Conservation (phyloP, 768 basidiomycete genomes). For the Pleurotus tuber-regium region DNA sequence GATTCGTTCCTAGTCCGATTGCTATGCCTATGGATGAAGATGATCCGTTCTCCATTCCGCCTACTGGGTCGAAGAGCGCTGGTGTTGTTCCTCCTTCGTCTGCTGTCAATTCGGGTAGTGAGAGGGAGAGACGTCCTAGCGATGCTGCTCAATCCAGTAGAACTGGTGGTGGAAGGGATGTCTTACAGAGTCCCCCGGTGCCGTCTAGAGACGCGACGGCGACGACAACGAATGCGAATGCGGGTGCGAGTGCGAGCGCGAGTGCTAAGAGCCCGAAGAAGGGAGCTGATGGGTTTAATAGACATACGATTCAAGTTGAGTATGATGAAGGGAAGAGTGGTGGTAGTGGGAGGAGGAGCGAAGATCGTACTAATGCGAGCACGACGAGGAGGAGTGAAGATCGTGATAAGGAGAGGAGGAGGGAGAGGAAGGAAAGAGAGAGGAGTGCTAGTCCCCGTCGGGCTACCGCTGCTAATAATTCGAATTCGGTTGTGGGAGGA, state of each 20-base stretch:
- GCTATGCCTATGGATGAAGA: constrained; percentile 49
- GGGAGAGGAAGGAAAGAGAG: neutral
- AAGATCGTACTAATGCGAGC: constrained; percentile 9
- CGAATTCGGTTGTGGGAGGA: too few species aligned
- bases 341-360: constrained; percentile 19
- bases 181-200: neutral
- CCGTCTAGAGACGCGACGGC: too few species aligned
- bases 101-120: neutral
- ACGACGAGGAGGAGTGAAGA: constrained; percentile 30
- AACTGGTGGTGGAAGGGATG: neutral
- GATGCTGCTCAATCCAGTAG: neutral
- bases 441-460: constrained; percentile 3
- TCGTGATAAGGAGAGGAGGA: constrained; percentile 24
- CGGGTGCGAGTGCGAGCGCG: too few species aligned
- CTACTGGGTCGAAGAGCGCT: constrained; percentile 1
- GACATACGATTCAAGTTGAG: constrained; percentile 97
- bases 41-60: constrained; percentile 60
- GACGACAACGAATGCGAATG: too few species aligned
- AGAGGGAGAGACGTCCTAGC: constrained; percentile 1
- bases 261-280: constrained; percentile 8
- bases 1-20: constrained; percentile 19
- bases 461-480: neutral
- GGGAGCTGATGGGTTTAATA: constrained; percentile 37
- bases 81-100: neutral
- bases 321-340: constrained; percentile 62